phyloP scores from a whole-genome alignment of 345 rosid species.

The Salix arbutifolia region DNA sequence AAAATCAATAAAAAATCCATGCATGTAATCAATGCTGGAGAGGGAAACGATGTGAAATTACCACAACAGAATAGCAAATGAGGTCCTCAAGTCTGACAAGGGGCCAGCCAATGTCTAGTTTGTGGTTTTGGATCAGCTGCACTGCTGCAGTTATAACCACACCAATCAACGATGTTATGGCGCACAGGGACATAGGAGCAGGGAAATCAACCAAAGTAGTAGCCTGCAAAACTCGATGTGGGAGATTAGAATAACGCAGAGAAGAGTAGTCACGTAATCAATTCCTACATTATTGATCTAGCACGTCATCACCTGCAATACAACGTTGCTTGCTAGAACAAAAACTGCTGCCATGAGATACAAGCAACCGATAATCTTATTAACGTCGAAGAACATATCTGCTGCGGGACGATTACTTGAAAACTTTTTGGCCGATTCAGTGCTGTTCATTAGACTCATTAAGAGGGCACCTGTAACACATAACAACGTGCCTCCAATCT shows the following conservation, averaged over 20 bases:
- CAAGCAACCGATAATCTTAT: slow-evolving; percentile 65
- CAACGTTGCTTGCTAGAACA: slow-evolving; percentile 54
- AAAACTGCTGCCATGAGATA: slow-evolving; percentile 74
- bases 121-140: slow-evolving; percentile 40
- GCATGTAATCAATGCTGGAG: background rate
- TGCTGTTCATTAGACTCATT: slow-evolving; percentile 80
- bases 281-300: background rate
- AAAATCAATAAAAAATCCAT: background rate
- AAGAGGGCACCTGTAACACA: slow-evolving; percentile 73
- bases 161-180: slow-evolving; percentile 69
- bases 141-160: slow-evolving; percentile 48
- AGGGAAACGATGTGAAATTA: slow-evolving; percentile 14
- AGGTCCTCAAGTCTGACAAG: slow-evolving; percentile 32
- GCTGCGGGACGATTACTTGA: background rate
- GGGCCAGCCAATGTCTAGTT: slow-evolving; percentile 36
- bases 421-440: slow-evolving; percentile 14
- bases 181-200: slow-evolving; percentile 82
- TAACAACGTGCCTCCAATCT: slow-evolving; percentile 69
- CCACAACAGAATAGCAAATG: slow-evolving; percentile 53
- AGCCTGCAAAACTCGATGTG: slow-evolving; percentile 41
- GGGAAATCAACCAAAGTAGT: slow-evolving; percentile 65
- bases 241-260: background rate
- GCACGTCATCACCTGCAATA: slow-evolving; percentile 54
- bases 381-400: slow-evolving; percentile 31
- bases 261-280: background rate